Evolutionary conservation across 2,329 filamentous ascomycete species (phyloP).

Genomic region (Paraconiothyrium brasiliense): DNA sequence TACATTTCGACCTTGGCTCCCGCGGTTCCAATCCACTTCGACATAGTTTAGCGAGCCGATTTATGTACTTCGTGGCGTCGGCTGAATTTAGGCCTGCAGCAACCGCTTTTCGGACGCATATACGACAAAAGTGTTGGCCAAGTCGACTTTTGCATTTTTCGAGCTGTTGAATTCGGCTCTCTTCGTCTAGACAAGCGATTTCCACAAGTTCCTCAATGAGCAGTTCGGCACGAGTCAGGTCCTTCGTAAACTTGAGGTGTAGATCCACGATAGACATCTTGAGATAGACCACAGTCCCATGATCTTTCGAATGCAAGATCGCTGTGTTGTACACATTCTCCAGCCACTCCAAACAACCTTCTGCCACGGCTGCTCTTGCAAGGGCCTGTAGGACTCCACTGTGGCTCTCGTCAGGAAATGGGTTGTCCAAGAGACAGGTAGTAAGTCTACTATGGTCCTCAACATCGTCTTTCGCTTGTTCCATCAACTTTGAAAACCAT

Average conservation of each 20-base stretch:
- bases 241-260: background rate
- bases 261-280: constrained; percentile 7
- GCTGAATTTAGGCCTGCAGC: background rate
- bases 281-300: constrained; percentile 5
- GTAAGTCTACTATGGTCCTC: no score
- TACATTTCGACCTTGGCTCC: background rate
- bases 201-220: constrained; percentile 13
- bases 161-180: background rate
- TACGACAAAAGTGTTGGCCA: constrained; percentile 1
- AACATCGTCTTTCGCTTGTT: no score
- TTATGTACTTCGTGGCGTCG: background rate
- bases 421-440: no score
- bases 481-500: no score
- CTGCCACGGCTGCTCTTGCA: background rate
- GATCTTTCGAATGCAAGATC: constrained; percentile 3
- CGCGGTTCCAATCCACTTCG: background rate
- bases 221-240: background rate
- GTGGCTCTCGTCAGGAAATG: no score
- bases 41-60: background rate
- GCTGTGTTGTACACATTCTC: constrained; percentile 8
- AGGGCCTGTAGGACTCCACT: no score
- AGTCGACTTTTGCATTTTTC: constrained; percentile 4
- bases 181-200: background rate
- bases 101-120: constrained; percentile 9
- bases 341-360: constrained; percentile 6